Evolutionary conservation across 306 rosid species (phyloP).

Genomic region (Cucumis melo): DNA sequence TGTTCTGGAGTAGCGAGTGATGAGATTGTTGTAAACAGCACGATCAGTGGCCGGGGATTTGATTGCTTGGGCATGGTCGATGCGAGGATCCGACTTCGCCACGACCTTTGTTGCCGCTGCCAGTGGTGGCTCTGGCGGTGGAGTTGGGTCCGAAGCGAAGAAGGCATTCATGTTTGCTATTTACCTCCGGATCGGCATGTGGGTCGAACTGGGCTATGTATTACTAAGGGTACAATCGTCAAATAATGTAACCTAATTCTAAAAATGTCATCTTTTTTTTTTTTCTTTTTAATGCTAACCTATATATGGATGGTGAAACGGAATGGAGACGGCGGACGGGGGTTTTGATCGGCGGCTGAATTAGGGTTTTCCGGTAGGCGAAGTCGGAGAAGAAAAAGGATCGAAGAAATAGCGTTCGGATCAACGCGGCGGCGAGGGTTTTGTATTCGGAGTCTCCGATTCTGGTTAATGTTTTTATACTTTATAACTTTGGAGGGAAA

Average conservation of each 20-base stretch:
- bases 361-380: neutral
- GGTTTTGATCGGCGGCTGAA: neutral
- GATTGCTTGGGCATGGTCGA: conserved; percentile 41
- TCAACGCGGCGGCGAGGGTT: neutral
- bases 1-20: conserved; percentile 44
- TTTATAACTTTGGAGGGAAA: too few species aligned
- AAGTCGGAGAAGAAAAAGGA: neutral
- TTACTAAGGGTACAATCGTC: neutral
- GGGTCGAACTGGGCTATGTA: neutral
- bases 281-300: neutral
- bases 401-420: neutral
- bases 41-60: conserved; percentile 12
- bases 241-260: neutral
- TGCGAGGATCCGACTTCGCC: conserved; percentile 42
- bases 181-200: neutral
- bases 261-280: neutral
- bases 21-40: conserved; percentile 37
- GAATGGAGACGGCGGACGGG: neutral
- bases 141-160: neutral
- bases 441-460: neutral
- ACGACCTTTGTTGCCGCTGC: neutral
- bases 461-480: neutral
- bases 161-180: neutral
- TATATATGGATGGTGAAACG: neutral
- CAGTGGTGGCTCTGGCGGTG: neutral